Evolutionary conservation across 1,284 basidiomycete species (phyloP), one percentile per base, ranked within the genome.

Genomic region (Ustanciosporium gigantosporum): DNA sequence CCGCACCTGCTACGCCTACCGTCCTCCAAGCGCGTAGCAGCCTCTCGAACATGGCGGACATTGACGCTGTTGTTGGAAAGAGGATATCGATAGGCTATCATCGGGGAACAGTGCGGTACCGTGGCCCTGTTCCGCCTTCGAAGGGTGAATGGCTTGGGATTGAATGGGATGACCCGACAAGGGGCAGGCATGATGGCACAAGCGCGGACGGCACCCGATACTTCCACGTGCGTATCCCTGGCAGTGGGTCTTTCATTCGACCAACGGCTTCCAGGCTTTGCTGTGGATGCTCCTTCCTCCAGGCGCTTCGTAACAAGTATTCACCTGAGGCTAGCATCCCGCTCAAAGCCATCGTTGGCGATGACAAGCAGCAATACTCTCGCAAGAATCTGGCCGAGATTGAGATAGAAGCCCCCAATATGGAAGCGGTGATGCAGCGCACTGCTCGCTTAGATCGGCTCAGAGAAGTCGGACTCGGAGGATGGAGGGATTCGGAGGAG

Each of bases 121-220:
- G 83, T 5, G 91, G 91, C 3, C 64, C 79, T 1, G 85, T 94
- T 14, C 80, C 84, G 14, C 83, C 83, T 16, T 85, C 88, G 0
- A 74, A 79, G 7, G 89, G 88, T 9, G 67, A 79, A 14, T 98
- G 94, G 93, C 83, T 93, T 4, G 94, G 94, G 13, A 84, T 97
- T 41, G 93, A 97, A 80, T 98, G 93, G 90, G 94, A 98, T 72
- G 86, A 91, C 71, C 82, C 87, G 5, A 53, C 76, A 1, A 83
- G 89, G 42, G 93, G 93, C 21, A 94, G 89, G 78, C 92, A 97
- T 76, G 85, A 87, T 66, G 94, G 94, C 11, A 77, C 82, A 46
- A 44, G 41, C 27, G 89, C 88, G 76, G 86, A 89, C 61, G 88
- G 86, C 25, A 84, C 81, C 46, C 82, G 82, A 25, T 93, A 95